phyloP scores from a whole-genome alignment of 495 filamentous ascomycete genomes.

The Penicillium manginii region DNA sequence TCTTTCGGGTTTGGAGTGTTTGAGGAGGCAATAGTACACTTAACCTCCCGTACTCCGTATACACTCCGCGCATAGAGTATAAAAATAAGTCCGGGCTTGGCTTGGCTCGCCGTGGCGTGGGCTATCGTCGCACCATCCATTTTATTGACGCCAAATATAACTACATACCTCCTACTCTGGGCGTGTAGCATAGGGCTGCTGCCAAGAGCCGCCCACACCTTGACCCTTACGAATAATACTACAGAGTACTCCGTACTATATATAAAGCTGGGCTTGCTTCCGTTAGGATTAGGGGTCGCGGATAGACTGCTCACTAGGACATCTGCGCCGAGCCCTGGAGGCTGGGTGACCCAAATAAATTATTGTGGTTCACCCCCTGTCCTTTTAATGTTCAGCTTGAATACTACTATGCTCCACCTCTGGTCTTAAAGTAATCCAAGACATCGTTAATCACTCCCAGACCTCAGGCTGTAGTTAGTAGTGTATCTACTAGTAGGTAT shows the following conservation, averaged over 20 bases:
- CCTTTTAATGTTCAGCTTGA: too few relatives aligned
- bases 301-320: background rate
- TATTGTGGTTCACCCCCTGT: background rate
- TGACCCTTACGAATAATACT: too few relatives aligned
- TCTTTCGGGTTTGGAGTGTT: background rate
- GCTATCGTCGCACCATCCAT: constrained; percentile 25
- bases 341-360: too few relatives aligned
- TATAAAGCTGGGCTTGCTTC: background rate
- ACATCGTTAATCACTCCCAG: too few relatives aligned
- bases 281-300: background rate
- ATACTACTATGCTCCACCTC: too few relatives aligned
- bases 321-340: background rate
- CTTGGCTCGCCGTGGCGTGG: constrained; percentile 9
- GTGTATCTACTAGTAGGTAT: too few relatives aligned
- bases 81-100: background rate
- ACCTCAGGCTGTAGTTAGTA: too few relatives aligned
- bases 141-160: constrained; percentile 11
- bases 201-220: constrained; percentile 11
- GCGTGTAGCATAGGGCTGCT: constrained; percentile 18
- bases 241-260: constrained; percentile 4
- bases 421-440: too few relatives aligned
- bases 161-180: background rate
- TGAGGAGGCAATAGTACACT: constrained; percentile 10
- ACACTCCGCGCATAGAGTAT: background rate
- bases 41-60: too few relatives aligned